Percentiles rank a stretch among this genome's conserved stretches.
These are phyloP conservation scores for Boletus eberwhitei DNA, from an alignment of 768 basidiomycete genomes.

Conservation along the genomic window DNA sequence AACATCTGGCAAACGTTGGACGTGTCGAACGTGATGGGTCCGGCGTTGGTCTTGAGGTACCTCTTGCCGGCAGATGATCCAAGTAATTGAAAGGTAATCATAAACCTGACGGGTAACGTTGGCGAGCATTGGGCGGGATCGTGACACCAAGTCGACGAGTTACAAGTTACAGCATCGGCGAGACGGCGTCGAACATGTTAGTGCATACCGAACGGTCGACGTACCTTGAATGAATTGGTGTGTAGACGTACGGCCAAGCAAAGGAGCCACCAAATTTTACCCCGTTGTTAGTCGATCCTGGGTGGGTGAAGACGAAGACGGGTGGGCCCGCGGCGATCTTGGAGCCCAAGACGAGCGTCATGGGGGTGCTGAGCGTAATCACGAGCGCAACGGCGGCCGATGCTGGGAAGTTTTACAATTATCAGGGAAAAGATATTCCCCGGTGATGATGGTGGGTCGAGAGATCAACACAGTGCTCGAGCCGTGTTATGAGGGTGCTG, in stretches of 20 bases:
- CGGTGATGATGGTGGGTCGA: neutral
- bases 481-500: neutral
- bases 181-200: constrained; percentile 1
- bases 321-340: constrained; percentile 29
- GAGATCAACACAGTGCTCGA: neutral
- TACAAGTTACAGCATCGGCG: constrained; percentile 5
- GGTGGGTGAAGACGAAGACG: constrained; percentile 71
- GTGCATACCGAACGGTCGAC: neutral
- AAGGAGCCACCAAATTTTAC: neutral
- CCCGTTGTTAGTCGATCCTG: constrained; percentile 84
- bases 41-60: constrained; percentile 21
- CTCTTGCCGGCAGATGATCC: constrained; percentile 32
- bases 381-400: neutral
- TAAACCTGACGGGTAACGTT: constrained; percentile 32
- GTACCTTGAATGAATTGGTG: neutral
- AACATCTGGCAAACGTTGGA: constrained; percentile 3
- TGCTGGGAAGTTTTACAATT: constrained; percentile 10
- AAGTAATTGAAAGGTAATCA: constrained; percentile 29
- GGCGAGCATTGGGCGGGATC: constrained; percentile 24
- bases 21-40: constrained; percentile 30
- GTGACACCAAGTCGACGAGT: neutral
- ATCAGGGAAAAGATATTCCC: constrained; percentile 1
- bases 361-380: constrained; percentile 11
- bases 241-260: neutral
- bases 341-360: constrained; percentile 26